These are phyloP conservation scores for Coprinopsis marcescibilis DNA, from an alignment of 768 basidiomycete genomes.

Conservation along the genomic window DNA sequence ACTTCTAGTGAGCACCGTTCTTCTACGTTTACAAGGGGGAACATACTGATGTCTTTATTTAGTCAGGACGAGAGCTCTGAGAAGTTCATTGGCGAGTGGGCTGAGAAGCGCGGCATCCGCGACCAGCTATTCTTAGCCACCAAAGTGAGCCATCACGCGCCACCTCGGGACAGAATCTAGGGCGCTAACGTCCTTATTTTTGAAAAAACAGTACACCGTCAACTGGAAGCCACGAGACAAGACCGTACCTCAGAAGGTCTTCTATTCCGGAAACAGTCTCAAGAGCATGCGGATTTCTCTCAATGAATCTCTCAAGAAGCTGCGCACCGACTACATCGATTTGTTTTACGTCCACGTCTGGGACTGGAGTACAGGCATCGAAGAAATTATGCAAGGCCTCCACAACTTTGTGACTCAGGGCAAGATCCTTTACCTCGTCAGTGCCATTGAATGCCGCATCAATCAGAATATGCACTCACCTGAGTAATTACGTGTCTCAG, in stretches of 20 bases:
- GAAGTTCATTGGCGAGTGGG: conserved; percentile 45
- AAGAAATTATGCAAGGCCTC: conserved; percentile 52
- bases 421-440: conserved; percentile 42
- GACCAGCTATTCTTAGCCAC: conserved; percentile 44
- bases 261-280: conserved; percentile 33
- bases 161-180: background rate
- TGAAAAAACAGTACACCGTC: conserved; percentile 19
- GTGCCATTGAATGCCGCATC: background rate
- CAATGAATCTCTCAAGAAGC: conserved; percentile 33
- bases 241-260: conserved; percentile 24
- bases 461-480: background rate
- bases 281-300: conserved; percentile 36
- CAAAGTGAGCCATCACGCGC: conserved; percentile 24
- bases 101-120: conserved; percentile 34
- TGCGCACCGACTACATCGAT: conserved; percentile 33
- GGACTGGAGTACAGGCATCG: conserved; percentile 47
- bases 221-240: conserved; percentile 22
- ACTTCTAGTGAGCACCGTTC: conserved; percentile 26
- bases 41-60: conserved; percentile 17
- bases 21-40: background rate
- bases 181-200: background rate
- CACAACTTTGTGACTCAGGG: conserved; percentile 45
- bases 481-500: conserved; percentile 18
- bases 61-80: conserved; percentile 52
- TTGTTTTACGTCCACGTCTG: conserved; percentile 40